Percentiles rank a stretch among this genome's conserved stretches.
Evolutionary conservation across 2,329 filamentous ascomycete genomes (phyloP).

Genomic region (Nemania sp.): DNA sequence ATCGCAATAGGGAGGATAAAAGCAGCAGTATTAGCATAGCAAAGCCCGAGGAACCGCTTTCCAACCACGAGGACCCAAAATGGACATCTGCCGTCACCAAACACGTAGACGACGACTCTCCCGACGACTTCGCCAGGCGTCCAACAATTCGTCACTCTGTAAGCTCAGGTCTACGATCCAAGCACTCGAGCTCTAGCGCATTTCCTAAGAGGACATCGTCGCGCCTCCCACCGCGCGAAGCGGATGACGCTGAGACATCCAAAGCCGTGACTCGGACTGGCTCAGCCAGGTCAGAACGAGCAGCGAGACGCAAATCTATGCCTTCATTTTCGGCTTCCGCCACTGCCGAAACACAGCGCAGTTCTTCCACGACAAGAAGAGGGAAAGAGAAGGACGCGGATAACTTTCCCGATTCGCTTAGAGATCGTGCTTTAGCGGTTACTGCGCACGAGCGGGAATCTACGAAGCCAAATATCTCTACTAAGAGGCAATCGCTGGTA

Average conservation of each 20-base stretch:
- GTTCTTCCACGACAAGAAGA: constrained; percentile 18
- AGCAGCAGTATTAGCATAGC: constrained; percentile 39
- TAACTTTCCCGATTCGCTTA: constrained; percentile 30
- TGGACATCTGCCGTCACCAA: constrained; percentile 10
- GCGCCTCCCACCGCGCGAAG: constrained; percentile 14
- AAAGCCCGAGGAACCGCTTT: constrained; percentile 44
- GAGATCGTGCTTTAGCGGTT: constrained; percentile 27
- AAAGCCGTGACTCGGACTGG: constrained; percentile 11
- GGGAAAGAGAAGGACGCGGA: constrained; percentile 19
- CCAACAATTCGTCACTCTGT: constrained; percentile 31
- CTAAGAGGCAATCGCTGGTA: constrained; percentile 22
- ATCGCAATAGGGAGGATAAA: constrained; percentile 57
- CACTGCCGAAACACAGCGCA: constrained; percentile 20
- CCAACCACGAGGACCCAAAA: constrained; percentile 16
- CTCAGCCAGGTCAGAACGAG: constrained; percentile 24
- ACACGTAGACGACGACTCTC: constrained; percentile 22
- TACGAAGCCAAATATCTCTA: constrained; percentile 20
- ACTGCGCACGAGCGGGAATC: constrained; percentile 21
- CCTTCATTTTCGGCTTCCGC: constrained; percentile 29
- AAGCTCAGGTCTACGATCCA: constrained; percentile 31
- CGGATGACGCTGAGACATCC: constrained; percentile 10
- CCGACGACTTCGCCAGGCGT: constrained; percentile 19
- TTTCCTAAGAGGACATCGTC: constrained; percentile 29
- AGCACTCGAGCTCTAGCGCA: constrained; percentile 17
- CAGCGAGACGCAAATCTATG: constrained; percentile 33